Conservation (phyloP, 2,329 filamentous ascomycete genomes). For the Aspergillus pseudoterreus region DNA sequence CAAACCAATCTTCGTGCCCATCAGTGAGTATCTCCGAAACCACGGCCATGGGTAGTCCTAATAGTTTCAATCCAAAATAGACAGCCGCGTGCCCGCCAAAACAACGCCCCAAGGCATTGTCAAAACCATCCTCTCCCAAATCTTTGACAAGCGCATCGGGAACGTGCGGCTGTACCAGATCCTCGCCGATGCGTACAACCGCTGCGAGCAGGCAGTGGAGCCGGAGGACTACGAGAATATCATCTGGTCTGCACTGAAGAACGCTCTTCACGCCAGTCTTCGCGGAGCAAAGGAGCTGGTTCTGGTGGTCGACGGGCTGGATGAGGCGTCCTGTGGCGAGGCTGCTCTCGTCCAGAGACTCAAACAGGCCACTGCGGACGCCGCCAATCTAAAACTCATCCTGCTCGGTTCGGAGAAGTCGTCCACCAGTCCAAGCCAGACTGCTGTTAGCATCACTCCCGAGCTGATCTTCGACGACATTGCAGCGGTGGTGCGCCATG, state of each 20-base stretch:
- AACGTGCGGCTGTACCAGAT: slow-evolving; percentile 37
- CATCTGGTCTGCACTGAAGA: slow-evolving; percentile 33
- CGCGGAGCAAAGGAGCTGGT: slow-evolving; percentile 33
- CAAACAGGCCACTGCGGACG: slow-evolving; percentile 18
- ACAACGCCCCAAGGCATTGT: slow-evolving; percentile 29
- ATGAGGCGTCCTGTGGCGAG: slow-evolving; percentile 33
- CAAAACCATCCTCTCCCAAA: slow-evolving; percentile 35
- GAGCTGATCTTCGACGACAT: slow-evolving; percentile 38
- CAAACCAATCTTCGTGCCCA: slow-evolving; percentile 34
- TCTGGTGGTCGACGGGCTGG: slow-evolving; percentile 37
- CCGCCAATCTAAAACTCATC: slow-evolving; percentile 27
- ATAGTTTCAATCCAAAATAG: slow-evolving; percentile 12
- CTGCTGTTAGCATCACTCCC: slow-evolving; percentile 23
- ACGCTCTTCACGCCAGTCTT: slow-evolving; percentile 24
- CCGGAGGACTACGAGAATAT: slow-evolving; percentile 32
- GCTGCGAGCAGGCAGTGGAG: slow-evolving; percentile 18
- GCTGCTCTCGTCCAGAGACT: slow-evolving; percentile 26
- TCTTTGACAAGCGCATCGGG: slow-evolving; percentile 38
- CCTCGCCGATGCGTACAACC: slow-evolving; percentile 29
- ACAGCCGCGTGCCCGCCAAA: slow-evolving; percentile 29
- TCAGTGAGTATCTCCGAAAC: slow-evolving; percentile 21
- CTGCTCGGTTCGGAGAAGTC: slow-evolving; percentile 25
- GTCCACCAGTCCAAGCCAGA: slow-evolving; percentile 6
- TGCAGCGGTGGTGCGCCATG: slow-evolving; percentile 27
- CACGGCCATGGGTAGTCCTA: too few relatives aligned